A percentile compares a stretch with the other conserved stretches of the same genome.
Conservation (phyloP, 768 basidiomycete species). For the Panaeolus papilionaceus region DNA sequence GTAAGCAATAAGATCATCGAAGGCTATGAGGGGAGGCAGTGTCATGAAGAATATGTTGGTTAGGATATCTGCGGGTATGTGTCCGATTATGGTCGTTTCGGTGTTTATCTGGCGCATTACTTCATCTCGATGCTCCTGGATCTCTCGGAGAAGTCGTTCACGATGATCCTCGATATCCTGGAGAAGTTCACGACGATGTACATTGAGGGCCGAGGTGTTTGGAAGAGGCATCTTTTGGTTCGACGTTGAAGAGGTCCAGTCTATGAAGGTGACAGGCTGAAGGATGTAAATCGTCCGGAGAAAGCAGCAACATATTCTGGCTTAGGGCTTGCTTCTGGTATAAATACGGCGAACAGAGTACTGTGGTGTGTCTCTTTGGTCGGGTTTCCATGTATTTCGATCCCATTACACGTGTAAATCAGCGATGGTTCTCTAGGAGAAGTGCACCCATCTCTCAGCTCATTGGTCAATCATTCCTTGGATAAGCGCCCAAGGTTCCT, state of each 20-base stretch:
- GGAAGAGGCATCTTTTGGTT: not conserved
- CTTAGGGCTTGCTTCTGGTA: too few species aligned
- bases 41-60: not conserved
- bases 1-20: not conserved
- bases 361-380: too few species aligned
- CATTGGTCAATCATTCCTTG: too few species aligned
- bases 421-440: too few species aligned
- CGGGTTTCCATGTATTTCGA: too few species aligned
- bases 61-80: not conserved
- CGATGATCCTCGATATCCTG: not conserved
- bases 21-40: not conserved
- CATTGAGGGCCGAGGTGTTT: not conserved
- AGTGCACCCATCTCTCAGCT: too few species aligned
- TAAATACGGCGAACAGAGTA: too few species aligned
- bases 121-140: not conserved
- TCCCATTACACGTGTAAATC: too few species aligned
- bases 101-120: not conserved
- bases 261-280: too few species aligned
- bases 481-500: too few species aligned
- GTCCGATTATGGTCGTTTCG: not conserved
- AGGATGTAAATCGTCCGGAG: too few species aligned
- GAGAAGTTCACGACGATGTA: not conserved
- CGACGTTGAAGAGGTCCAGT: not conserved
- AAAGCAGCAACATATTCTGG: too few species aligned
- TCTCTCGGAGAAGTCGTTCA: not conserved